These are phyloP conservation scores for Tephrocybe rancida DNA, from an alignment of 768 basidiomycete genomes.

Conservation along the genomic window DNA sequence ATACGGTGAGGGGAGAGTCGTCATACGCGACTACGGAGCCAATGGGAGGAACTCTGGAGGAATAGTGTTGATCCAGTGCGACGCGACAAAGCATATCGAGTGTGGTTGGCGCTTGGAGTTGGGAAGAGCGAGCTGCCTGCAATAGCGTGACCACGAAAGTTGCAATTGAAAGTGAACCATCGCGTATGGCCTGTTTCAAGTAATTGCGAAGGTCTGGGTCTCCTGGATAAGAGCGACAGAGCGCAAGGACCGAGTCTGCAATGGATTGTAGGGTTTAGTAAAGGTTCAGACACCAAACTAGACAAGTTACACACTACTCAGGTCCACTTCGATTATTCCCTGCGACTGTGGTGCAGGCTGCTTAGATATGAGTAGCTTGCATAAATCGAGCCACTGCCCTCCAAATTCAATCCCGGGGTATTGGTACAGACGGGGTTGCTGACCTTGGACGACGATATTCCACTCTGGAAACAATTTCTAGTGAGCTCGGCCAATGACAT, in stretches of 20 bases:
- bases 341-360: conserved; percentile 38
- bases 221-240: conserved; percentile 72
- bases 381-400: conserved; percentile 66
- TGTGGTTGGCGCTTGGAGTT: conserved; percentile 65
- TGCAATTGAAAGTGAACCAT: conserved; percentile 56
- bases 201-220: conserved; percentile 70
- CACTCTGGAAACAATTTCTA: conserved; percentile 73
- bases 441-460: conserved; percentile 66
- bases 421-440: no score
- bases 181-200: conserved; percentile 58
- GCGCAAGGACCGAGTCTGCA: conserved; percentile 67
- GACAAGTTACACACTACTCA: conserved; percentile 57
- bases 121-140: conserved; percentile 63
- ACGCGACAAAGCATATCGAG: conserved; percentile 71
- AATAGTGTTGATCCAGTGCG: conserved; percentile 65
- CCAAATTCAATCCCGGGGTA: not conserved
- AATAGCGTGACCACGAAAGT: conserved; percentile 69
- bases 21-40: conserved; percentile 57
- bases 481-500: conserved; percentile 77
- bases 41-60: conserved; percentile 51
- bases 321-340: conserved; percentile 50
- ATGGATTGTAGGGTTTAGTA: not conserved
- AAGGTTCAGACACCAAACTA: not conserved
- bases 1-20: conserved; percentile 48
- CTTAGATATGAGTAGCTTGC: conserved; percentile 62